Evolutionary conservation across 1,139 yeast species (phyloP), one percentile per base, ranked within the genome.

Genomic region (Pichia kudriavzevii): DNA sequence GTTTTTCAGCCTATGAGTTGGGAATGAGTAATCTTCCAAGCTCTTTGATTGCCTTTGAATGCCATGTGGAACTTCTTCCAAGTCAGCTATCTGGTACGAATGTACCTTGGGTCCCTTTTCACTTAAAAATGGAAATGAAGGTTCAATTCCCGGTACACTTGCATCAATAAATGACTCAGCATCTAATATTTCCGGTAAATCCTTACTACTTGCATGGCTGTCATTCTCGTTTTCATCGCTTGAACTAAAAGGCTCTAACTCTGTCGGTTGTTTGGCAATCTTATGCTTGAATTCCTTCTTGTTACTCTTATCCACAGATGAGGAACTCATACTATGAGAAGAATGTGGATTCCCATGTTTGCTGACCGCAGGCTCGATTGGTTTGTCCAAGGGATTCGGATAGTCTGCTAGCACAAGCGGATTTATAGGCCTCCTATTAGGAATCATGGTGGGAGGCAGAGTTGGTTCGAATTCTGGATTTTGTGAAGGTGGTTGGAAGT

Each of bases 41-140:
- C 60, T 64, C 44, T 72, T 73, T 1, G 97, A 91, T 57, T 91
- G 98, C 45, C 97, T 70, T 36, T 75, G 79, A 35, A 91, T 74
- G 0, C 97, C 96, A 48, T 82, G 88, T 1, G 98, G 98, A 7
- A 91, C 95, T 58, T 91, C 98, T 57, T 91, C 98, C 42, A 91
- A 67, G 53, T 87, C 95, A 1, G 97, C 97, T 34, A 84, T 81
- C 52, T 84, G 88, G 36, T 72, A 67, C 30, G 79, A 69, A 43
- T 70, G 72, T 14, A 79, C 75, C 32, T 67, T 60, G 13, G 69
- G 72, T 4, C 46, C 44, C 12, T 34, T 34, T 20, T 42, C 41
- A 30, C 31, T 35, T 10, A 34, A 22, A 22, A 41, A 39, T 8
- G 46, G 38, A 8, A 20, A 30, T 13, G 38, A 19, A 14, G 40